Percentiles rank a stretch among this genome's conserved stretches.
These are phyloP conservation scores for Malus asiatica DNA, from an alignment of 306 rosid species.

Conservation along the genomic window DNA sequence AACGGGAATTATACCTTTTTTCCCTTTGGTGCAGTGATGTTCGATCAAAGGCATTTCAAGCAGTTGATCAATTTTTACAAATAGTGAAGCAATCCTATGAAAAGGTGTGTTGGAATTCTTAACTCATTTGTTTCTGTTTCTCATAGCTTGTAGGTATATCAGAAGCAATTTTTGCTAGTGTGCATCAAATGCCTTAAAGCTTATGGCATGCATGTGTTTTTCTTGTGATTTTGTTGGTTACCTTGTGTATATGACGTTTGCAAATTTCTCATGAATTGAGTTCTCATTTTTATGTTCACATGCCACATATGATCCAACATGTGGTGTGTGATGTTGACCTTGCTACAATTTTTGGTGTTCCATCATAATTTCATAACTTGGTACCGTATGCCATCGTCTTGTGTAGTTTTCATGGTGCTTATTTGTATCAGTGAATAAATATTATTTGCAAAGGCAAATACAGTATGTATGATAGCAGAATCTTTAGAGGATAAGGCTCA, in stretches of 20 bases:
- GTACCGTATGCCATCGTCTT: neutral
- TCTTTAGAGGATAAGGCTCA: neutral
- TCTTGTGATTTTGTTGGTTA: neutral
- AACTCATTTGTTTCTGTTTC: conserved; percentile 10
- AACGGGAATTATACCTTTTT: neutral
- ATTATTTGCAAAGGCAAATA: neutral
- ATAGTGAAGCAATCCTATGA: conserved; percentile 71
- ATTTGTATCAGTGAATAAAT: neutral
- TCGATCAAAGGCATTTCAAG: conserved; percentile 87
- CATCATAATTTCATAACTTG: neutral
- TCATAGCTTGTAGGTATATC: neutral
- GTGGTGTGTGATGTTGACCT: neutral
- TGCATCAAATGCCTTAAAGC: neutral
- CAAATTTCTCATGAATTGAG: neutral
- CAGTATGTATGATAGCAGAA: neutral
- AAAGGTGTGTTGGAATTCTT: conserved; percentile 52
- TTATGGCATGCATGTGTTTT: too few species aligned
- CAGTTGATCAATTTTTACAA: conserved; percentile 86
- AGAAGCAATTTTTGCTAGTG: neutral
- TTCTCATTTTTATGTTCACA: neutral
- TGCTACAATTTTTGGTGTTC: neutral
- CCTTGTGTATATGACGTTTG: neutral
- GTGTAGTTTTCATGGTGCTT: neutral
- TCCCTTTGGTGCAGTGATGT: conserved; percentile 64
- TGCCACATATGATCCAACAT: neutral